Evolutionary conservation across 2,329 filamentous ascomycete species (phyloP), one percentile per base, ranked within the genome.

Genomic region (Fusarium xyrophilum): DNA sequence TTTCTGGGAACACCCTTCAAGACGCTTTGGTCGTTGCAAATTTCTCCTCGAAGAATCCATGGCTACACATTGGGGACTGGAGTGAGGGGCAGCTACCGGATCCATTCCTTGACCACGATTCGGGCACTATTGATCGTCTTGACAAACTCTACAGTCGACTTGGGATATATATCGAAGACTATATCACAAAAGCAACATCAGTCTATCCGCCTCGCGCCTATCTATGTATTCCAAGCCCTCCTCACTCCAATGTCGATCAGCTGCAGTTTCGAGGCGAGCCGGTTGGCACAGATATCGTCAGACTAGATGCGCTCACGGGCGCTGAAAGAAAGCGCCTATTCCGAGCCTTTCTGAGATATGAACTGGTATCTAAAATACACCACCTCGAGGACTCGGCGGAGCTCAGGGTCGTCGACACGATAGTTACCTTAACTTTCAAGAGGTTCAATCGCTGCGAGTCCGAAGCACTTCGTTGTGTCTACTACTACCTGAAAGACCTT

Each of bases 31-130:
- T 3, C 25, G 40, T 43, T n/a, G 23, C 23, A 43, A 43, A n/a
- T n/a, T 27, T 27, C 23, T 4, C 23, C 1, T 27, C 8, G 17
- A 7, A 43, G 23, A n/a, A 27, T 6, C 7, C 0, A n/a, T 3
- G 6, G 11, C 2, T n/a, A 5, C 40, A 43, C 12, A 43, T 43
- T 2, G 3, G 7, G 23, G 7, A 27, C 5, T 43, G 40, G 40
- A 14, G 12, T 9, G 0, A 43, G 9, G 23, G 40, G 2, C 40
- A 27, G 2, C 40, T 43, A 14, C 17, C 17, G 6, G 10, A 43
- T 6, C 23, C 40, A 10, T 43, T 43, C 8, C 7, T 43, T 2
- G 3, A 14, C 17, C 7, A 3, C 17, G 23, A 43, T n/a, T 27
- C 8, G 4, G 40, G 0, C 7, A 14, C 40, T 2, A 43, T 43